Percentiles rank a stretch among this genome's conserved stretches.
Conservation (phyloP, 768 basidiomycete species). For the Amanita brunnescens region DNA sequence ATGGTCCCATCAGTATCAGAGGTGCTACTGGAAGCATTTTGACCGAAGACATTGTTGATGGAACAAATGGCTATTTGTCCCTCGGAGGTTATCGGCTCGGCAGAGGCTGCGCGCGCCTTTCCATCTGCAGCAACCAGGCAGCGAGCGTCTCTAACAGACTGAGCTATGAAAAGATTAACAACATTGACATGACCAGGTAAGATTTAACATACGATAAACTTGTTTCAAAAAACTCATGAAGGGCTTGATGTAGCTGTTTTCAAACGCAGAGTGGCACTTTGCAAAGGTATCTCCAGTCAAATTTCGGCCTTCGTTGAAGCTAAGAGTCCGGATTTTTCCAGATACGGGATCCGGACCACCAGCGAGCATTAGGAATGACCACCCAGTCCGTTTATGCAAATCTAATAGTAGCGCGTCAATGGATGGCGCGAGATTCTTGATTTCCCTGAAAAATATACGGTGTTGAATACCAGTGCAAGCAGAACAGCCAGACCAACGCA, state of each 20-base stretch:
- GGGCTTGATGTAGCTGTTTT: neutral
- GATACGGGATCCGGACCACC: slow-evolving; percentile 8
- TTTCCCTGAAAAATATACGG: neutral
- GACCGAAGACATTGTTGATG: neutral
- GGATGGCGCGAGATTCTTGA: neutral
- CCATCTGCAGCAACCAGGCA: neutral
- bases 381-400: slow-evolving; percentile 1
- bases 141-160: neutral
- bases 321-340: slow-evolving; percentile 4
- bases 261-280: slow-evolving; percentile 1
- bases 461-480: neutral
- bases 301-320: slow-evolving; percentile 3
- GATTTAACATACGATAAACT: neutral
- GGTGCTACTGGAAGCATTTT: neutral
- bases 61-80: neutral
- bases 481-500: neutral
- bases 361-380: slow-evolving; percentile 1
- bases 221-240: slow-evolving; percentile 3
- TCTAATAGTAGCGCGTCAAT: neutral
- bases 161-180: neutral
- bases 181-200: neutral
- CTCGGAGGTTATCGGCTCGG: neutral
- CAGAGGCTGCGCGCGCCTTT: neutral
- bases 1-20: neutral
- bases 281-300: slow-evolving; percentile 1